A percentile compares a stretch with the other conserved stretches of the same genome.
phyloP scores from a whole-genome alignment of 306 rosid species.

The Dalbergia cultrata region DNA sequence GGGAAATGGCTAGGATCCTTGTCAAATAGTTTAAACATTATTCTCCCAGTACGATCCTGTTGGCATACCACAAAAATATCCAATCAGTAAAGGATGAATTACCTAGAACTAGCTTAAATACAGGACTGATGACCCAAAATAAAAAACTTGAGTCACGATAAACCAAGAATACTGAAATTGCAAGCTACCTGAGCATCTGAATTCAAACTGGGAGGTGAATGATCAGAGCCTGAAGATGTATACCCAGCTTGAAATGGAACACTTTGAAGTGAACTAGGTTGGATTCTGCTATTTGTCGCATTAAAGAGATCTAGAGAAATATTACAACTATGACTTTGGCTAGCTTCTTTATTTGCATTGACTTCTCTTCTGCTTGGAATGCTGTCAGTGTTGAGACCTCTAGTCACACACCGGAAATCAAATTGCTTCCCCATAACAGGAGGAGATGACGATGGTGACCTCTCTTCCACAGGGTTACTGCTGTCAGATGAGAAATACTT shows the following conservation, averaged over 20 bases:
- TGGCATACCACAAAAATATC: constrained; percentile 36
- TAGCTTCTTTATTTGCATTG: constrained; percentile 53
- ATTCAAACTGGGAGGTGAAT: constrained; percentile 90
- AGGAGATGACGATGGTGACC: constrained; percentile 86
- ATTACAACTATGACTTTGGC: constrained; percentile 55
- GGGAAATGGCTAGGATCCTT: constrained; percentile 95
- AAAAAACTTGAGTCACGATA: neutral
- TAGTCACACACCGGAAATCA: constrained; percentile 64
- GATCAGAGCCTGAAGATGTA: constrained; percentile 88
- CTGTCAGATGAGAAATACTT: constrained; percentile 93
- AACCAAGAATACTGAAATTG: constrained; percentile 15
- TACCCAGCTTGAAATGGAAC: constrained; percentile 82
- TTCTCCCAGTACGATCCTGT: constrained; percentile 89
- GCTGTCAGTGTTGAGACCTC: constrained; percentile 56
- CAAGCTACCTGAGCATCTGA: constrained; percentile 82
- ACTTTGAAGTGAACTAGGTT: constrained; percentile 65
- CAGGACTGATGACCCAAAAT: neutral
- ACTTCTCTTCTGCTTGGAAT: constrained; percentile 48
- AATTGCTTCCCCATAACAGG: constrained; percentile 72
- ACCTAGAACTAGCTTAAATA: constrained; percentile 10
- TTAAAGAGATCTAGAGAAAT: constrained; percentile 81
- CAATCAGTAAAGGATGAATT: constrained; percentile 30
- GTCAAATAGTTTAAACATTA: constrained; percentile 84
- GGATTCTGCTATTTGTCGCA: constrained; percentile 63
- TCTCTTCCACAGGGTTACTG: constrained; percentile 82